phyloP scores from a whole-genome alignment of 352 stramenopile species.

The Phytopythium cucurbitacearum region DNA sequence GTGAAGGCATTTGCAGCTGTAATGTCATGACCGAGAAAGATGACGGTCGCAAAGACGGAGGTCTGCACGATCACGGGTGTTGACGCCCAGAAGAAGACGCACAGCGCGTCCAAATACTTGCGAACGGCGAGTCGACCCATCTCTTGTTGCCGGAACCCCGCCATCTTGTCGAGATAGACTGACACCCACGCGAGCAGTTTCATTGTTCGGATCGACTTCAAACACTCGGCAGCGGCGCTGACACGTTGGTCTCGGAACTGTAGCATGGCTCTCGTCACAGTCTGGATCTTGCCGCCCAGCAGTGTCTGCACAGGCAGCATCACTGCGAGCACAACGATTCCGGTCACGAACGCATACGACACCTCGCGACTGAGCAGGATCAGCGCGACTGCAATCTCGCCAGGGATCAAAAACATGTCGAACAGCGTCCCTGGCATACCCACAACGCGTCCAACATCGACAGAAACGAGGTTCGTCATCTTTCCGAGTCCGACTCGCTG shows the following conservation, averaged over 20 bases:
- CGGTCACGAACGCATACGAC: slow-evolving; percentile 81
- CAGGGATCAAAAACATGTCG: slow-evolving; percentile 73
- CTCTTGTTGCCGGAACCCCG: slow-evolving; percentile 46
- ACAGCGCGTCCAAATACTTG: slow-evolving; percentile 88
- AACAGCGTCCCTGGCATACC: slow-evolving; percentile 72
- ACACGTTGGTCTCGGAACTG: slow-evolving; percentile 79
- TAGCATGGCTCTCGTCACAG: slow-evolving; percentile 68
- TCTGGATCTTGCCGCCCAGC: slow-evolving; percentile 75
- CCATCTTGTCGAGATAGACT: slow-evolving; percentile 44
- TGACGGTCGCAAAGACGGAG: slow-evolving; percentile 72
- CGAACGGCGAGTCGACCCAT: slow-evolving; percentile 62
- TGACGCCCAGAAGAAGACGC: slow-evolving; percentile 89
- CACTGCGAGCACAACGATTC: slow-evolving; percentile 59
- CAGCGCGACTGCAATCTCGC: slow-evolving; percentile 73
- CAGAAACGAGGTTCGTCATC: slow-evolving; percentile 75
- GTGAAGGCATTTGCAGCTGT: slow-evolving; percentile 82
- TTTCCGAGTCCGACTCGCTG: slow-evolving; percentile 39
- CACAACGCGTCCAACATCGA: slow-evolving; percentile 74
- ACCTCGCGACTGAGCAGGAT: slow-evolving; percentile 71
- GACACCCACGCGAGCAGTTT: slow-evolving; percentile 76
- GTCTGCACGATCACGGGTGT: slow-evolving; percentile 87
- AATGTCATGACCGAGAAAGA: slow-evolving; percentile 66
- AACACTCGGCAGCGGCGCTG: slow-evolving; percentile 49
- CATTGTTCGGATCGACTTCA: slow-evolving; percentile 72
- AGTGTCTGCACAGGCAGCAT: slow-evolving; percentile 86